These are phyloP conservation scores for Gymnopus androsaceus DNA, from an alignment of 1,284 basidiomycete genomes.

Conservation along the genomic window DNA sequence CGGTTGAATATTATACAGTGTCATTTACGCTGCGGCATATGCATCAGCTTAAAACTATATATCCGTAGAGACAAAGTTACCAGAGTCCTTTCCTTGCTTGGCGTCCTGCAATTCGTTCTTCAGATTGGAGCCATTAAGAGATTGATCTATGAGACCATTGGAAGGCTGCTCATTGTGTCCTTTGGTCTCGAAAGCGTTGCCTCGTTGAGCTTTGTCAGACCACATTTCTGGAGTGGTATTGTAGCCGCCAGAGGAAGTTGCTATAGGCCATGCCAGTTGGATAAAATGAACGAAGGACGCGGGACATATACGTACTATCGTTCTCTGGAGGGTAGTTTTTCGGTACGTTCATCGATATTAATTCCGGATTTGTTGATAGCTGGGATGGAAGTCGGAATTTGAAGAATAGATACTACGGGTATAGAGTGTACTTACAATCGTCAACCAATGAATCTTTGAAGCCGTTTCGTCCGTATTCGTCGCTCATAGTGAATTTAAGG, in stretches of 20 bases:
- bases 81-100: slow-evolving; percentile 16
- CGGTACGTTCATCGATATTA: slow-evolving; percentile 3
- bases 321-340: slow-evolving; percentile 11
- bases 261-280: background rate
- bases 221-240: slow-evolving; percentile 10
- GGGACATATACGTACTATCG: background rate
- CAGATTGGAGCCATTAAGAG: slow-evolving; percentile 13
- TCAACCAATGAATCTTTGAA: slow-evolving; percentile 10
- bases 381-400: too few species aligned
- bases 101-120: slow-evolving; percentile 13
- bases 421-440: slow-evolving; percentile 5
- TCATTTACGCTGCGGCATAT: too few species aligned
- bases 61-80: background rate
- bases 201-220: slow-evolving; percentile 18
- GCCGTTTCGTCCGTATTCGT: slow-evolving; percentile 12
- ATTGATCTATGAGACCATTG: slow-evolving; percentile 16
- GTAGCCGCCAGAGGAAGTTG: slow-evolving; percentile 12
- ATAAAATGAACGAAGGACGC: background rate
- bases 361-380: background rate
- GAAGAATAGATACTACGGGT: background rate
- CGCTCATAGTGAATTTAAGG: slow-evolving; percentile 12
- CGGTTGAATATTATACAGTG: too few species aligned
- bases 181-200: background rate
- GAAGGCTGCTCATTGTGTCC: background rate
- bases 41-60: too few species aligned